Base-by-base conservation (phyloP, 1,284 basidiomycete genomes). In the Cutaneotrichosporon cyanovorans region DNA sequence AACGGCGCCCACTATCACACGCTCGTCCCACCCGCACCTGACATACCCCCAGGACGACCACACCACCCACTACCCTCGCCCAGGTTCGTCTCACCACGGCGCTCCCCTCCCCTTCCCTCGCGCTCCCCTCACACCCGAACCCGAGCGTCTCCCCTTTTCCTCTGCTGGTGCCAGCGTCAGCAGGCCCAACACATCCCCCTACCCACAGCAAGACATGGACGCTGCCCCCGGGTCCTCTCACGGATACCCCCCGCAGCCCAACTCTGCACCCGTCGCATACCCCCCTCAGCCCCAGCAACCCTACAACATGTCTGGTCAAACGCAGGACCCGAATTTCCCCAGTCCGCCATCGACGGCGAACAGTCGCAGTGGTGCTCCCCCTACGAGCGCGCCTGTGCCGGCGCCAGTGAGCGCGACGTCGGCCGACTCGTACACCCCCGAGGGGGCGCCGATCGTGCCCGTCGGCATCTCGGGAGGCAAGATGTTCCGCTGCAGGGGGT, bases 401-500 rank as follows among this genome's bases (percentile, higher is more conserved):
- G n/a, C n/a, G 36, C 20, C 57, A 16, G 40, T 55, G 50, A n/a
- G 22, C 37, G 19, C 34, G 10, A 14, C 35, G 28, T 20, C 42
- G 4, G 45, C n/a, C 37, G 20, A 56, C 60, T n/a, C n/a, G n/a
- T 65, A 59, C 39, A 65, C 63, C 8, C 40, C 53, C 0, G 68
- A 68, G 9, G 68, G 68, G 21, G 49, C 59, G 10, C 66, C 66
- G 3, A 65, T 69, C 38, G 65, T 72, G 5, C 69, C 69, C 9
- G 68, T 69, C 2, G 69, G 69, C 19, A 62, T 72, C 38, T 65
- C 61, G 36, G 69, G 68, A 15, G 70, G 70, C n/a, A 95, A 93
- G 75, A 87, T 91, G 50, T 96, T 95, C 70, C 86, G 91, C 62
- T 97, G 92, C 74, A 80, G 83, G 50, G 91, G 91, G 9, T 96